Percentiles rank a stretch among this genome's conserved stretches.
Evolutionary conservation across 2,329 filamentous ascomycete species (phyloP).

Genomic region (Pyrenophora teres): DNA sequence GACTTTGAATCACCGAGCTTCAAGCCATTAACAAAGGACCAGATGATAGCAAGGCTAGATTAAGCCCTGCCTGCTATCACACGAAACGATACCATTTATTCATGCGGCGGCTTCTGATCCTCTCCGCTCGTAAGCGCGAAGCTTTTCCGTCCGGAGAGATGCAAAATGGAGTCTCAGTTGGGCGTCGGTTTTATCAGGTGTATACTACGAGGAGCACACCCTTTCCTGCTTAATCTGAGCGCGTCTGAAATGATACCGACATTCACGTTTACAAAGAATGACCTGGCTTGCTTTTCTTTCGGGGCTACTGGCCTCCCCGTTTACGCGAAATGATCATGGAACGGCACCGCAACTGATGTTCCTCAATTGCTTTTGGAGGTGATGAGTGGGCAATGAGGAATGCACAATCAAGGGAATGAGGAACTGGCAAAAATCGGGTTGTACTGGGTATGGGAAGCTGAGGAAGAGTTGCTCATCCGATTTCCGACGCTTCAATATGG

Average conservation of each 20-base stretch:
- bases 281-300: constrained; percentile 42
- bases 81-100: constrained; percentile 50
- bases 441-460: constrained; percentile 33
- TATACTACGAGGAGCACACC: constrained; percentile 43
- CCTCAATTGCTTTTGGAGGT: constrained; percentile 37
- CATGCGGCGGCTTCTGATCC: constrained; percentile 43
- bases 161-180: constrained; percentile 44
- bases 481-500: constrained; percentile 31
- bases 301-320: constrained; percentile 33
- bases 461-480: constrained; percentile 31
- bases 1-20: constrained; percentile 84
- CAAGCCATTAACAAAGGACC: constrained; percentile 85
- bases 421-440: constrained; percentile 41
- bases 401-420: constrained; percentile 35
- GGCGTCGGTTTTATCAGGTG: constrained; percentile 42
- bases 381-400: constrained; percentile 34
- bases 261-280: constrained; percentile 42
- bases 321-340: constrained; percentile 33
- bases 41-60: constrained; percentile 98
- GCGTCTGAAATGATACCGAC: constrained; percentile 48
- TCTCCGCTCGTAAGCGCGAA: constrained; percentile 39
- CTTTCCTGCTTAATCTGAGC: constrained; percentile 44
- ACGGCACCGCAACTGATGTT: constrained; percentile 42
- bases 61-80: constrained; percentile 52
- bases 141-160: constrained; percentile 39